phyloP scores from a whole-genome alignment of 2,329 filamentous ascomycete species.

The Keithomyces neogunnii region DNA sequence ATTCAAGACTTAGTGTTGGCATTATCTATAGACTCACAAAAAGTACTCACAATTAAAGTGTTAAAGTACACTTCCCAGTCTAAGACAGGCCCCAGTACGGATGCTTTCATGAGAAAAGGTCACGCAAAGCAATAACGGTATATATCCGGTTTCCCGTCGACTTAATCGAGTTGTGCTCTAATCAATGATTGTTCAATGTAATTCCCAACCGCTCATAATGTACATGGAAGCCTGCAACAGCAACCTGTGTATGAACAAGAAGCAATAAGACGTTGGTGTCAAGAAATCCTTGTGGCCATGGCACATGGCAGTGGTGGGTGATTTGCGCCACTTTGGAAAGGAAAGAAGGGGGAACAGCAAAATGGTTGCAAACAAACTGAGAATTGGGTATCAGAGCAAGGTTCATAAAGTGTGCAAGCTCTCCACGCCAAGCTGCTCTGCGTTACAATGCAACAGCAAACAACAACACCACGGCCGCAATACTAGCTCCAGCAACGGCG shows the following conservation, averaged over 20 bases:
- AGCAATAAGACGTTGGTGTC: background rate
- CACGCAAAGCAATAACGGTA: too few species aligned
- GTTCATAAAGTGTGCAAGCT: background rate
- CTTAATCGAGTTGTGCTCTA: too few species aligned
- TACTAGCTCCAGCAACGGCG: conserved; percentile 18
- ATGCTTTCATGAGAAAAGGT: too few species aligned
- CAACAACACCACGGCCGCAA: conserved; percentile 20
- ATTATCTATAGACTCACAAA: too few species aligned
- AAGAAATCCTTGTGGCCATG: background rate
- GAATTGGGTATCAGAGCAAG: background rate
- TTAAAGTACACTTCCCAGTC: too few species aligned
- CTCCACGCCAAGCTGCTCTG: background rate
- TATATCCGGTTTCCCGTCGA: too few species aligned
- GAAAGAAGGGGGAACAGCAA: background rate
- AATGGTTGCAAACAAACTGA: background rate
- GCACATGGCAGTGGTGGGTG: background rate
- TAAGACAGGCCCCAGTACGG: too few species aligned
- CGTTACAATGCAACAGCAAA: conserved; percentile 14
- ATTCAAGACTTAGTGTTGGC: too few species aligned
- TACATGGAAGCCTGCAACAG: background rate
- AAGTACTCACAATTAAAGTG: too few species aligned
- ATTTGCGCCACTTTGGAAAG: background rate
- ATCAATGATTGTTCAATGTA: background rate
- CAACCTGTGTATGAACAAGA: background rate
- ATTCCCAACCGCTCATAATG: background rate